Evolutionary conservation across 1,284 basidiomycete genomes (phyloP), one percentile per base, ranked within the genome.

Genomic region (Rhodotorula sp.): DNA sequence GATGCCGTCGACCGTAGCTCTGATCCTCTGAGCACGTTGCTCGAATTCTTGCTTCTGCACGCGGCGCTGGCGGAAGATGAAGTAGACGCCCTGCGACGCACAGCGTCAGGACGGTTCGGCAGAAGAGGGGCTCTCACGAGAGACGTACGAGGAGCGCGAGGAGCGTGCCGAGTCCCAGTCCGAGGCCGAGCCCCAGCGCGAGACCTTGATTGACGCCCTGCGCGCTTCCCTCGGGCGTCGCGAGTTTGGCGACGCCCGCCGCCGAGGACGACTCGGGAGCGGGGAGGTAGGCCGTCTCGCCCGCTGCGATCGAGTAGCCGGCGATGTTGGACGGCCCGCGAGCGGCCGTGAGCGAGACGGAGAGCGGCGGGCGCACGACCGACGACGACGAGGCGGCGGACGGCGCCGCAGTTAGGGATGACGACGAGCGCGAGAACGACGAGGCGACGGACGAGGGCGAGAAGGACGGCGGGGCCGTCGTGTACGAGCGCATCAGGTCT

Each of bases 151-250:
- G 23, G 3, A 59, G 23, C 13, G 55, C 55, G 16, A 70, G 13
- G 10, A 70, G 44, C 0, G 68, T 55, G 13, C 60, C 56, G 34
- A 71, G 25, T 1, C 70, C 70, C 3, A 71, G 25, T 5, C 70
- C 70, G 21, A 68, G 50, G 0, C 70, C 66, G 16, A 71, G 27
- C 0, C 70, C 70, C 0, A 68, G 57, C 16, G 70, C 70, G 25
- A 71, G 54, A 1, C 61, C 57, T 2, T 44, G 13, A 41, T 66
- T 27, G 46, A 60, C 48, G 4, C 61, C 61, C 9, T 34, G 34
- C 16, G 45, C 23, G 9, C 27, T 27, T 10, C 25, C 41, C 48
- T 19, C 19, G 13, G 50, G 5, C 23, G 50, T n/a, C 23, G 50
- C 41, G 21, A 42, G 7, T 8, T 7, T 5, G 45, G 12, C 12